These are phyloP conservation scores for Picea glauca DNA, from an alignment of 75 land plant genomes.

Conservation along the genomic window DNA sequence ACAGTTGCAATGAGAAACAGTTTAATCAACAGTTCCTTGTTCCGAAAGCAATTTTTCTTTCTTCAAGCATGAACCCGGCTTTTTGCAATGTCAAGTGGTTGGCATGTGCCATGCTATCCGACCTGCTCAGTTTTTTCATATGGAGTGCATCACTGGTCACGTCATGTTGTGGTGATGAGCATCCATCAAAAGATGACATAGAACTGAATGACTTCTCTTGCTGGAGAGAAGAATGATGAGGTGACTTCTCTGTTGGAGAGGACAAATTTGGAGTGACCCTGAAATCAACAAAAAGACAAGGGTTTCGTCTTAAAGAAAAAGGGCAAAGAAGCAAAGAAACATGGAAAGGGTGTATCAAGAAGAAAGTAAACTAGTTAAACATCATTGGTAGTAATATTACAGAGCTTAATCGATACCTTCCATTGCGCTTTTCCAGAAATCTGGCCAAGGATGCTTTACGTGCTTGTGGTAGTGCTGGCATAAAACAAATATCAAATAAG, in stretches of 20 bases:
- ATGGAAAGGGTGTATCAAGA: neutral
- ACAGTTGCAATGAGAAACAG: too few species aligned
- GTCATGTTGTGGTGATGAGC: neutral
- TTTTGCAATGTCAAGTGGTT: too few species aligned
- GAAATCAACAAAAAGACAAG: neutral
- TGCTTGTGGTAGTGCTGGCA: conserved; percentile 16
- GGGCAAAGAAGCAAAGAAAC: neutral
- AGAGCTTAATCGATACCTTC: conserved; percentile 5
- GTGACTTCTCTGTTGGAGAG: neutral
- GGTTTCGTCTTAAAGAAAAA: too few species aligned
- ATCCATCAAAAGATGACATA: neutral
- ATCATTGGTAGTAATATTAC: neutral
- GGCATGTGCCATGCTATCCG: too few species aligned
- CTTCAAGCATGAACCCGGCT: too few species aligned
- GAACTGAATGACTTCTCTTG: neutral
- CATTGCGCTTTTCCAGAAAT: conserved; percentile 16
- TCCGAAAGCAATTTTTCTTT: too few species aligned
- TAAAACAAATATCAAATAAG: neutral
- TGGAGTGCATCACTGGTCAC: too few species aligned
- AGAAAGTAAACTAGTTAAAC: neutral
- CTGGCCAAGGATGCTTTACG: conserved; percentile 18
- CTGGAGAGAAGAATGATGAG: neutral
- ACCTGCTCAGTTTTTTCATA: too few species aligned
- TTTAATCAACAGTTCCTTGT: too few species aligned
- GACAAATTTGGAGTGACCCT: conserved; percentile 1